phyloP scores from a whole-genome alignment of 129 eudicot species.

The Centrapalus pauciflorus region DNA sequence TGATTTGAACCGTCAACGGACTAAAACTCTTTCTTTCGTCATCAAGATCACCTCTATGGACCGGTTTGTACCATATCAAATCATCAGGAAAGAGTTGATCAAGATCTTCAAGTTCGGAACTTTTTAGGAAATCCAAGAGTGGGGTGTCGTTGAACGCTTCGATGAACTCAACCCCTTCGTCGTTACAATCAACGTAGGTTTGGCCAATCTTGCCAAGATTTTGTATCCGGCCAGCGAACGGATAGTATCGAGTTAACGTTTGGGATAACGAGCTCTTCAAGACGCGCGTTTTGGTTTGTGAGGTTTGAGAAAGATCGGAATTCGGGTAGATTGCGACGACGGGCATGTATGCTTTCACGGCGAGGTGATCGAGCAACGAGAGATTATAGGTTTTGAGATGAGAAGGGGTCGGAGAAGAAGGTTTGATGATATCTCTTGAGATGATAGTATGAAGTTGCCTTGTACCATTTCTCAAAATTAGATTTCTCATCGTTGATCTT shows the following conservation, averaged over 20 bases:
- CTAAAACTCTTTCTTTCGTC: neutral
- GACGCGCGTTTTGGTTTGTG: neutral
- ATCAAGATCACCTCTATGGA: too few species aligned
- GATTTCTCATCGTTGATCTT: too few species aligned
- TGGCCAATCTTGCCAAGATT: neutral
- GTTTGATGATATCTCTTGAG: constrained; percentile 9
- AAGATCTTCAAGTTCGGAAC: neutral
- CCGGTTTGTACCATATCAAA: neutral
- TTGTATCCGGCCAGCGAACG: constrained; percentile 14
- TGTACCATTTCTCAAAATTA: too few species aligned
- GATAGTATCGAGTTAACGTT: constrained; percentile 15
- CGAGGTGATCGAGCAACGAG: constrained; percentile 1
- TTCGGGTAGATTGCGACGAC: constrained; percentile 3
- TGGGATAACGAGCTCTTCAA: constrained; percentile 19
- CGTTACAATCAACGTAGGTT: constrained; percentile 12
- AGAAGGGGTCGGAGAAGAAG: constrained; percentile 9
- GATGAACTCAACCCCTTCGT: constrained; percentile 14
- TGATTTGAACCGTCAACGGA: neutral
- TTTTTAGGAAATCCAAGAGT: neutral
- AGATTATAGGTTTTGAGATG: constrained; percentile 13
- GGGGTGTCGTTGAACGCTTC: neutral
- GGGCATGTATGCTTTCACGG: neutral
- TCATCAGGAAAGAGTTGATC: constrained; percentile 3
- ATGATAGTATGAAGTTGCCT: constrained; percentile 4
- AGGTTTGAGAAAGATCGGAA: neutral